These are phyloP conservation scores for Solanum commersonii DNA, from an alignment of 257 asterid genomes.

Conservation along the genomic window DNA sequence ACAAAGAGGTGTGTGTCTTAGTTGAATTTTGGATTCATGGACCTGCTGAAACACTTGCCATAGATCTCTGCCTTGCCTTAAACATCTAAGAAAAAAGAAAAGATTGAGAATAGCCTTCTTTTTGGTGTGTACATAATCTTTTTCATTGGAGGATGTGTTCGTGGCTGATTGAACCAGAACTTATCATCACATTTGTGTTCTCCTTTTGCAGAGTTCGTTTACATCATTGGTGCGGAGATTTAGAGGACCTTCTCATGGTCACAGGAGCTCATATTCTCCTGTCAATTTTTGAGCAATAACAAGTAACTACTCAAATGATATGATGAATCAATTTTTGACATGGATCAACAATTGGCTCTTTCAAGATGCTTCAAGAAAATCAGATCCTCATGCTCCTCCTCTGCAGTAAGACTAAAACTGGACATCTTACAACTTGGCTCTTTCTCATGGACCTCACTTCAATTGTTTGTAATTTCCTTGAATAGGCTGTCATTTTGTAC, in stretches of 20 bases:
- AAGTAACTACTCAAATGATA: background rate
- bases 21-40: background rate
- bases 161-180: background rate
- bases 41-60: background rate
- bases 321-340: background rate
- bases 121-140: background rate
- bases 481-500: background rate
- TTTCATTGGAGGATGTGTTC: background rate
- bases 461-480: background rate
- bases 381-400: background rate
- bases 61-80: background rate
- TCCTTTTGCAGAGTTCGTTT: slow-evolving; percentile 44
- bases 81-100: background rate
- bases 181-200: background rate
- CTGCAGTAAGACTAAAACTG: background rate
- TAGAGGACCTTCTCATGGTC: slow-evolving; percentile 70
- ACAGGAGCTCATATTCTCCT: slow-evolving; percentile 84
- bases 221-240: slow-evolving; percentile 52
- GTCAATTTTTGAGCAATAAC: slow-evolving; percentile 50
- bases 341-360: background rate
- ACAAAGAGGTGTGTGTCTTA: background rate
- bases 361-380: background rate
- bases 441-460: background rate
- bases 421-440: background rate
- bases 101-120: background rate